Percentiles rank a stretch among this genome's conserved stretches.
Conservation (phyloP, 2,329 filamentous ascomycete species). For the Tricladium varicosporioides region DNA sequence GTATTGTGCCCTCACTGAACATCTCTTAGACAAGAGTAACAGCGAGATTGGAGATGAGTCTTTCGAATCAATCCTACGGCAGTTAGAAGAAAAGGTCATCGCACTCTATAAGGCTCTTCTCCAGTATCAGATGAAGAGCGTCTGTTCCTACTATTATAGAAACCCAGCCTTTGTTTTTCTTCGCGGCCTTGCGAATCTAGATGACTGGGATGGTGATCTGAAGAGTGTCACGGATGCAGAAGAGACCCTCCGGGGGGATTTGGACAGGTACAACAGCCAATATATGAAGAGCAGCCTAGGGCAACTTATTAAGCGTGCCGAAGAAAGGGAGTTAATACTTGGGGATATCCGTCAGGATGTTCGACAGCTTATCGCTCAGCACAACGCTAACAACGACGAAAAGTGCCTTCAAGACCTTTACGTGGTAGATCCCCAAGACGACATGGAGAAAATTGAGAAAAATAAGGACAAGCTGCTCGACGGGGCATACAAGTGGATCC, state of each 20-base stretch:
- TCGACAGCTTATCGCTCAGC: conserved; percentile 7
- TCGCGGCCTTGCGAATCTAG: conserved; percentile 31
- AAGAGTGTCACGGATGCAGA: conserved; percentile 33
- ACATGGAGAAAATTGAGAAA: conserved; percentile 6
- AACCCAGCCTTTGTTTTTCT: conserved; percentile 31
- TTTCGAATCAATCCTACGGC: conserved; percentile 9
- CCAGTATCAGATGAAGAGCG: conserved; percentile 41
- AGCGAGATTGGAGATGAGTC: conserved; percentile 4
- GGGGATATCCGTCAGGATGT: neutral
- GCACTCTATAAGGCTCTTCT: conserved; percentile 40
- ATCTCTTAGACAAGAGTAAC: conserved; percentile 6
- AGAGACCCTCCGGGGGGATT: conserved; percentile 13
- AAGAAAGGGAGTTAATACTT: conserved; percentile 4
- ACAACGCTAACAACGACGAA: conserved; percentile 6
- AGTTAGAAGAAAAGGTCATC: conserved; percentile 31
- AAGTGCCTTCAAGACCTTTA: conserved; percentile 5
- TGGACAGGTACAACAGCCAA: conserved; percentile 13
- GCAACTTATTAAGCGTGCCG: neutral
- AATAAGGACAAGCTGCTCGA: conserved; percentile 9
- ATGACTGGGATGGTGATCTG: conserved; percentile 38
- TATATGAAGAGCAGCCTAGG: conserved; percentile 3
- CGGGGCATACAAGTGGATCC: conserved; percentile 8
- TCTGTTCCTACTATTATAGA: conserved; percentile 37
- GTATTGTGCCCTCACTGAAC: conserved; percentile 11
- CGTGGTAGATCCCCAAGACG: conserved; percentile 7